phyloP scores from a whole-genome alignment of 805 yeast genomes.

The Yarrowia sp. region DNA sequence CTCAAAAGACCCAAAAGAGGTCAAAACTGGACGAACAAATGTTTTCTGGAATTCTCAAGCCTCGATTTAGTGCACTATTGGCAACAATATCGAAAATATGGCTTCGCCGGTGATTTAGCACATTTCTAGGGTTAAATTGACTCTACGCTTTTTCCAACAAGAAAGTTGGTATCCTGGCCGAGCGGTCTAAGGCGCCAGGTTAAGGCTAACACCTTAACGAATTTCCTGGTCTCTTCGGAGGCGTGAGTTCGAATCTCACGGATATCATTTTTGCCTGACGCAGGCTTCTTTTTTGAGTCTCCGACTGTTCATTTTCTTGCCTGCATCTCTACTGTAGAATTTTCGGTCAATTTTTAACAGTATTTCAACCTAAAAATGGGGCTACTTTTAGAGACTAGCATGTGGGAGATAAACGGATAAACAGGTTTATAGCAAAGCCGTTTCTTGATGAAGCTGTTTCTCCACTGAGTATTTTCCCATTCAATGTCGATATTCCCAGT shows the following conservation, averaged over 20 bases:
- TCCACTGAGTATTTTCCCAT: no score
- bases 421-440: no score
- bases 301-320: not conserved
- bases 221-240: constrained; percentile 40
- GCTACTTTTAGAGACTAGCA: no score
- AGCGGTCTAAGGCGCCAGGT: constrained; percentile 40
- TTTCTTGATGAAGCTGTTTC: no score
- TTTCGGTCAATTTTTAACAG: no score
- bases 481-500: no score
- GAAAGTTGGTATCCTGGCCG: constrained; percentile 32
- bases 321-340: not conserved
- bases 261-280: constrained; percentile 17
- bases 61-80: not conserved
- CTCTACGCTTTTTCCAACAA: not conserved
- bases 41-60: not conserved
- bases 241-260: constrained; percentile 39
- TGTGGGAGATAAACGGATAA: no score
- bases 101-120: not conserved
- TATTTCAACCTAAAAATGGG: no score
- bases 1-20: no score
- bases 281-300: not conserved
- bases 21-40: not conserved
- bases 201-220: constrained; percentile 37
- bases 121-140: not conserved
- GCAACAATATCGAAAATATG: not conserved